Evolutionary conservation across 495 filamentous ascomycete genomes (phyloP).

Genomic region (Penicillium chermesinum): DNA sequence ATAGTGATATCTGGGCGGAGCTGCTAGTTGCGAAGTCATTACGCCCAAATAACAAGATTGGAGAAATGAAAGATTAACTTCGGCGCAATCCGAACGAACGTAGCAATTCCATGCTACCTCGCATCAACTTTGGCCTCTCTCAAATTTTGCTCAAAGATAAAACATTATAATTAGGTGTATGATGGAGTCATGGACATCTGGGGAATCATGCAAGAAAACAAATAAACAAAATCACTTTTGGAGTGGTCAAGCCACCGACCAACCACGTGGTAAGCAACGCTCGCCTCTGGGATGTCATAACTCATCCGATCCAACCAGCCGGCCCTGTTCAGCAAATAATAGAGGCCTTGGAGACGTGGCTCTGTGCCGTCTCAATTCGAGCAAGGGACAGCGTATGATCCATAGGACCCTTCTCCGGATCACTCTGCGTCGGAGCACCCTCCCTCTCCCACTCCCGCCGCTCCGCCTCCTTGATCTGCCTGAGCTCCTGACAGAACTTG

Average conservation of each 20-base stretch:
- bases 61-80: neutral
- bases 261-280: neutral
- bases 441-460: conserved; percentile 17
- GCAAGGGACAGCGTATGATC: conserved; percentile 11
- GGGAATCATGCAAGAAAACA: neutral
- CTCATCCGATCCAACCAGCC: no score
- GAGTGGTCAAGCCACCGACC: neutral
- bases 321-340: conserved; percentile 15
- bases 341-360: conserved; percentile 18
- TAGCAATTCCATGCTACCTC: no score
- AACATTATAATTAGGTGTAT: neutral
- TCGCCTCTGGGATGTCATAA: no score
- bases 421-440: neutral
- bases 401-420: conserved; percentile 9
- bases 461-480: conserved; percentile 25
- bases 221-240: neutral
- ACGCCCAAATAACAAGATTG: neutral
- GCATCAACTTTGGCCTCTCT: no score
- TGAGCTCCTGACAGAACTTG: conserved; percentile 39
- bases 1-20: neutral
- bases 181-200: neutral
- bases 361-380: conserved; percentile 21
- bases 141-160: no score
- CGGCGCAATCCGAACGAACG: no score
- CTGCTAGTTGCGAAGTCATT: neutral